Evolutionary conservation across 257 asterid species (phyloP).

Genomic region (Gentiana straminea): DNA sequence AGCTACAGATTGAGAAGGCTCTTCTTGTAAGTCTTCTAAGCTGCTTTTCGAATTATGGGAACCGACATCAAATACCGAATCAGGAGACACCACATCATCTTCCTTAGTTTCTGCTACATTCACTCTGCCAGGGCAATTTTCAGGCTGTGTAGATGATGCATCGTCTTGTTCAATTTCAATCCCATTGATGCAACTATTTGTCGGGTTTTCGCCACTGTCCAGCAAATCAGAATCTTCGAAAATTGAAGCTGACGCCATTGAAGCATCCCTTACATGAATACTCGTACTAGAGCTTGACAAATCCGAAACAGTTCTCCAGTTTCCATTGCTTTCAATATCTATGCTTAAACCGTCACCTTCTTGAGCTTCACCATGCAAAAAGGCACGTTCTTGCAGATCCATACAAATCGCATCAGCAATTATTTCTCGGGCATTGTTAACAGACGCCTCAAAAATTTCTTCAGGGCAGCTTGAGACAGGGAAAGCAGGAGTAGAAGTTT

Average conservation of each 20-base stretch:
- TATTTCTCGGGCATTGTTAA: constrained; percentile 28
- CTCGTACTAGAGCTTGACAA: constrained; percentile 22
- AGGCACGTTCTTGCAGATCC: constrained; percentile 25
- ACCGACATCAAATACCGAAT: constrained; percentile 51
- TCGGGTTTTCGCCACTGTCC: constrained; percentile 26
- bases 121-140: constrained; percentile 26
- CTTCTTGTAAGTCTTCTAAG: constrained; percentile 29
- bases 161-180: constrained; percentile 16
- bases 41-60: constrained; percentile 43
- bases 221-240: constrained; percentile 35
- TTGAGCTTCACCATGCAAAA: constrained; percentile 28
- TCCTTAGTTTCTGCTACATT: constrained; percentile 42
- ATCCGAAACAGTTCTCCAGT: constrained; percentile 29
- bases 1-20: constrained; percentile 15
- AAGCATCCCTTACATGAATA: constrained; percentile 24
- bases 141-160: constrained; percentile 21
- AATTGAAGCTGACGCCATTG: constrained; percentile 19
- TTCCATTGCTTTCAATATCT: constrained; percentile 35
- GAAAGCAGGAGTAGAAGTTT: constrained; percentile 46
- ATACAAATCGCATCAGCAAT: constrained; percentile 18
- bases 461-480: constrained; percentile 47
- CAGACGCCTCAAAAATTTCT: constrained; percentile 33
- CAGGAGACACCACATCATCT: constrained; percentile 33
- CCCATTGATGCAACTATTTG: constrained; percentile 17
- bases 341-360: constrained; percentile 38